Evolutionary conservation across 2,329 filamentous ascomycete genomes (phyloP).

Genomic region (Aureobasidium vineae): DNA sequence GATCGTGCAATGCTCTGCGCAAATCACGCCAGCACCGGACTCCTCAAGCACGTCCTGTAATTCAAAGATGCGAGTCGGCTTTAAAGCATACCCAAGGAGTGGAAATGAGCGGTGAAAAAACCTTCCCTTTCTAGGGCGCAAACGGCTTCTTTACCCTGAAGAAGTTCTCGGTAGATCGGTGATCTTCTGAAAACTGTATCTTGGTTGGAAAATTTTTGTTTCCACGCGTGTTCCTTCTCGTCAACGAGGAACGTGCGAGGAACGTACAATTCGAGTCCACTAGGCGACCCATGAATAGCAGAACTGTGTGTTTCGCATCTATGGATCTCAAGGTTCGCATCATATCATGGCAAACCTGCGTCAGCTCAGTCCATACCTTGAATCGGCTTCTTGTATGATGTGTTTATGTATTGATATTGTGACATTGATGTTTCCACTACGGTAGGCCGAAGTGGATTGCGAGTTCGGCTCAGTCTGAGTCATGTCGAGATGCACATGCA

Average conservation of each 20-base stretch:
- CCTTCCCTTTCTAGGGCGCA: not conserved
- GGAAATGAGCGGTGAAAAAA: slow-evolving; percentile 26
- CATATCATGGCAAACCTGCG: not conserved
- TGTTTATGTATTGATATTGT: not conserved
- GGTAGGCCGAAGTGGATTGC: slow-evolving; percentile 11
- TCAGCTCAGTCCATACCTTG: not conserved
- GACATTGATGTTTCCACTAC: slow-evolving; percentile 8
- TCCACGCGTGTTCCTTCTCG: slow-evolving; percentile 17
- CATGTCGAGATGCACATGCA: slow-evolving; percentile 23
- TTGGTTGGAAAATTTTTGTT: slow-evolving; percentile 24
- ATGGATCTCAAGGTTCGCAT: not conserved
- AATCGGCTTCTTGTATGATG: not conserved
- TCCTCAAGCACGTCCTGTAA: slow-evolving; percentile 11
- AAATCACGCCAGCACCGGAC: slow-evolving; percentile 8
- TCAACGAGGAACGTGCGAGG: slow-evolving; percentile 11
- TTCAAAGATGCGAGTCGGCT: not conserved
- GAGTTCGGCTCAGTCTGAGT: slow-evolving; percentile 8
- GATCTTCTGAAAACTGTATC: slow-evolving; percentile 15
- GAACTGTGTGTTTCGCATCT: slow-evolving; percentile 10
- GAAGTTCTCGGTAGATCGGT: slow-evolving; percentile 20
- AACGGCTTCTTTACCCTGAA: slow-evolving; percentile 18
- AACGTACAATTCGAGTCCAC: not conserved
- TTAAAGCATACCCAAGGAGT: not conserved
- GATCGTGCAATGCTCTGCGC: not conserved
- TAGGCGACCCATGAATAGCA: not conserved